phyloP scores from a whole-genome alignment of 2,329 filamentous ascomycete genomes.

The Coniochaeta sp. region DNA sequence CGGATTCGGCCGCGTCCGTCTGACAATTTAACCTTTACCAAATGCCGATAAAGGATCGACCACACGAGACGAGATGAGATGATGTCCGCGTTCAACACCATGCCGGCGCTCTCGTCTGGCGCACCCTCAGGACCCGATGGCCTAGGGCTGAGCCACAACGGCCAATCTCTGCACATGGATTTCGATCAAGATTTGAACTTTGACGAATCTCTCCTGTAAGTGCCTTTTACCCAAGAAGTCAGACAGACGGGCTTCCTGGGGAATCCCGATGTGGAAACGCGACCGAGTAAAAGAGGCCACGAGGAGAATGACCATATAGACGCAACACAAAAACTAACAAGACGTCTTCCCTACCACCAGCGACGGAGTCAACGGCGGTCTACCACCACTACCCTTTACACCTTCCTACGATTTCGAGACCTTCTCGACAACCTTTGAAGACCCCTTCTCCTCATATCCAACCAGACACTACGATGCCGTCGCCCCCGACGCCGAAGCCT shows the following conservation, averaged over 20 bases:
- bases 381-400: conserved; percentile 43
- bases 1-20: not conserved
- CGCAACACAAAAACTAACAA: not conserved
- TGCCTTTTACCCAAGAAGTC: conserved; percentile 6
- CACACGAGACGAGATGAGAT: conserved; percentile 36
- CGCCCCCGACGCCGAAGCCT: conserved; percentile 10
- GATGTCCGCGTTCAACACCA: conserved; percentile 47
- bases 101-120: conserved; percentile 40
- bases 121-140: conserved; percentile 32
- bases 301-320: not conserved
- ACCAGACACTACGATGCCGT: conserved; percentile 31
- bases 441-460: conserved; percentile 55
- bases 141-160: conserved; percentile 35
- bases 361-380: conserved; percentile 33
- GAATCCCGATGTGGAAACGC: not conserved
- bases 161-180: conserved; percentile 36
- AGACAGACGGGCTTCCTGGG: not conserved
- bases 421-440: conserved; percentile 56
- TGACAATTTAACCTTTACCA: conserved; percentile 9
- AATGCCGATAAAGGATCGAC: not conserved
- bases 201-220: conserved; percentile 50
- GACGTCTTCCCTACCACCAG: conserved; percentile 14
- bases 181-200: conserved; percentile 47
- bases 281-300: not conserved
- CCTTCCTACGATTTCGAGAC: conserved; percentile 54